Conservation (phyloP, 768 basidiomycete genomes). For the Trametes cingulata region DNA sequence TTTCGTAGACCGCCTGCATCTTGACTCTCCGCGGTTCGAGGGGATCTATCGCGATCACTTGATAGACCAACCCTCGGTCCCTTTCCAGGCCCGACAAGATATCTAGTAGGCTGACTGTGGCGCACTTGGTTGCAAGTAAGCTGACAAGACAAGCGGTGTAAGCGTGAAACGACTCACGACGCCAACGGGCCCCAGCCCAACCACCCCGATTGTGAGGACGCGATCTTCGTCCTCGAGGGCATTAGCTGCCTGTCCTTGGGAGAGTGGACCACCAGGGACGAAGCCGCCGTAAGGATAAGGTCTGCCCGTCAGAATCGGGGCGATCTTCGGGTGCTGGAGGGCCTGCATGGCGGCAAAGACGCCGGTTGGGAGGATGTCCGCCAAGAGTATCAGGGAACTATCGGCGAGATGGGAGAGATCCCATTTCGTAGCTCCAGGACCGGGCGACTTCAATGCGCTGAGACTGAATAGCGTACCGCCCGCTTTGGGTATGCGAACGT, state of each 20-base stretch:
- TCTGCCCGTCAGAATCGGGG: conserved; percentile 56
- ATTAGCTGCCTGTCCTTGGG: conserved; percentile 4
- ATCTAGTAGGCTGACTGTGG: conserved; percentile 64
- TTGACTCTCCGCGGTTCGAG: conserved; percentile 58
- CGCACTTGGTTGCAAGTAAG: conserved; percentile 44
- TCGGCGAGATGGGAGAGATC: conserved; percentile 44
- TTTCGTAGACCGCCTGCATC: conserved; percentile 55
- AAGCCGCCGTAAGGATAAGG: conserved; percentile 51
- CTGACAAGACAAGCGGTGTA: not conserved
- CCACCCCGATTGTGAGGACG: conserved; percentile 59
- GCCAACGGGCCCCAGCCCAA: conserved; percentile 82
- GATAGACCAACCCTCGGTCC: conserved; percentile 40
- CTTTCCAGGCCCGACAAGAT: conserved; percentile 44
- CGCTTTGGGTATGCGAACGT: conserved; percentile 74
- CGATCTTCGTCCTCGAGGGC: conserved; percentile 49
- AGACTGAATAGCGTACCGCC: conserved; percentile 77
- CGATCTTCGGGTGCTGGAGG: conserved; percentile 69
- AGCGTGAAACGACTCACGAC: conserved; percentile 41
- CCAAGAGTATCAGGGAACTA: conserved; percentile 67
- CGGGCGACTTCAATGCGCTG: conserved; percentile 23
- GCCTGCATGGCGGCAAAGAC: conserved; percentile 75
- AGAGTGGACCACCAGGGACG: conserved; percentile 2
- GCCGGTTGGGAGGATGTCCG: conserved; percentile 81
- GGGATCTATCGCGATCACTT: conserved; percentile 66
- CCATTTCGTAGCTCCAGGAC: conserved; percentile 24